These are phyloP conservation scores for Clavispora santaluciae DNA, from an alignment of 805 yeast species.

Conservation along the genomic window DNA sequence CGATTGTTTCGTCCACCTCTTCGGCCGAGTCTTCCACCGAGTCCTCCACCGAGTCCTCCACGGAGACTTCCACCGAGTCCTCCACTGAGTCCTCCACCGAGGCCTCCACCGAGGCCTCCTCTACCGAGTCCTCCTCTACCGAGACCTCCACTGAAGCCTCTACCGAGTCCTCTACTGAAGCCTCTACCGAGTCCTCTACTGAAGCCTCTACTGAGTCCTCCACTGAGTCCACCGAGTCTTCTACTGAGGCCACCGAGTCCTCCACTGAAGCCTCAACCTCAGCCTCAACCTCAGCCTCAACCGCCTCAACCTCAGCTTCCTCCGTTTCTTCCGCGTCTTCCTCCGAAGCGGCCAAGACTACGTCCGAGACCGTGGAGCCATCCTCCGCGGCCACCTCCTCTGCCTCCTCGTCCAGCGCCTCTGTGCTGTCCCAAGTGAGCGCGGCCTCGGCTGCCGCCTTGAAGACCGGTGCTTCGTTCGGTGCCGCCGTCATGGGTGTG, in stretches of 20 bases:
- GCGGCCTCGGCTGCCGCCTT: conserved; percentile 18
- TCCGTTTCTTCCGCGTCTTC: conserved; percentile 7
- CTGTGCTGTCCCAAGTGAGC: conserved; percentile 2
- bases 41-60: conserved; percentile 14
- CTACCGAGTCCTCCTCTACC: conserved; percentile 19
- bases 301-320: no score
- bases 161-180: conserved; percentile 8
- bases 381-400: conserved; percentile 3
- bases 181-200: conserved; percentile 8
- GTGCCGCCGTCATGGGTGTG: conserved; percentile 37
- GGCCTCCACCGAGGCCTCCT: conserved; percentile 17
- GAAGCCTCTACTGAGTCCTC: conserved; percentile 6
- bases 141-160: conserved; percentile 12
- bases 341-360: conserved; percentile 5
- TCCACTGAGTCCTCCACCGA: conserved; percentile 19
- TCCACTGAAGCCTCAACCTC: conserved; percentile 5
- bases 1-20: conserved; percentile 25
- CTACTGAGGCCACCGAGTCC: conserved; percentile 21
- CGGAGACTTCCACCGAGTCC: conserved; percentile 16
- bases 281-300: conserved; percentile 9
- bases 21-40: conserved; percentile 13
- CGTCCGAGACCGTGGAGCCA: conserved; percentile 5
- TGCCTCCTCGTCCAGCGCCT: conserved; percentile 17
- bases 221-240: conserved; percentile 10
- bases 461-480: conserved; percentile 25